A percentile compares a stretch with the other conserved stretches of the same genome.
phyloP scores from a whole-genome alignment of 352 stramenopile species.

The Stramenopiles sp. region DNA sequence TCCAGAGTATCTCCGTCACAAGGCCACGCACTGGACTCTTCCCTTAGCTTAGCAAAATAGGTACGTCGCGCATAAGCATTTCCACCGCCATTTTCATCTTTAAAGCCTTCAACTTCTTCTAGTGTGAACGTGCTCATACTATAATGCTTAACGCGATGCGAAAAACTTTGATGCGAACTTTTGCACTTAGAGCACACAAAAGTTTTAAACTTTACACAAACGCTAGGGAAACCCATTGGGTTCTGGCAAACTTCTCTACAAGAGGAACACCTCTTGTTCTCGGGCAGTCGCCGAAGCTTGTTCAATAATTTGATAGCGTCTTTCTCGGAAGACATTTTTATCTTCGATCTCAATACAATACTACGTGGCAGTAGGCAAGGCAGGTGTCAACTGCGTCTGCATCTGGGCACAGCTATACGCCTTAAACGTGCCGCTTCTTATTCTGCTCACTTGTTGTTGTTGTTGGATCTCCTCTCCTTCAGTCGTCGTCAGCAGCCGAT shows the following conservation, averaged over 20 bases:
- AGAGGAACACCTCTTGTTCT: background rate
- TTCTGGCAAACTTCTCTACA: background rate
- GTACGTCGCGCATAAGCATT: background rate
- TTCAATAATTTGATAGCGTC: background rate
- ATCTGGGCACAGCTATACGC: too few species aligned
- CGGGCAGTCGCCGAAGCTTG: background rate
- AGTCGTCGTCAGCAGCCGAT: too few species aligned
- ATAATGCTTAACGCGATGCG: background rate
- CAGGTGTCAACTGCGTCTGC: too few species aligned
- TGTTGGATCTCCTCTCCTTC: too few species aligned
- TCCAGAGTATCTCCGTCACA: background rate
- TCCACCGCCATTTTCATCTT: background rate
- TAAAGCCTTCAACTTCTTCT: background rate
- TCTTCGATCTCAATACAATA: too few species aligned
- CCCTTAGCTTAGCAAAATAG: background rate
- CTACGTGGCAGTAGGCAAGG: too few species aligned
- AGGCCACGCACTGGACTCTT: background rate
- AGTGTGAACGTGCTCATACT: conserved; percentile 1
- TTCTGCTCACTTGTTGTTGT: too few species aligned
- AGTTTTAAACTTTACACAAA: background rate
- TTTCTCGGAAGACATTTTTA: background rate
- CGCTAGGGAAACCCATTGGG: background rate
- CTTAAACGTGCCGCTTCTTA: too few species aligned
- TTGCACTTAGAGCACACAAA: background rate
- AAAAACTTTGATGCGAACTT: background rate